Conservation (phyloP, 768 basidiomycete species). For the Suillus luteus region DNA sequence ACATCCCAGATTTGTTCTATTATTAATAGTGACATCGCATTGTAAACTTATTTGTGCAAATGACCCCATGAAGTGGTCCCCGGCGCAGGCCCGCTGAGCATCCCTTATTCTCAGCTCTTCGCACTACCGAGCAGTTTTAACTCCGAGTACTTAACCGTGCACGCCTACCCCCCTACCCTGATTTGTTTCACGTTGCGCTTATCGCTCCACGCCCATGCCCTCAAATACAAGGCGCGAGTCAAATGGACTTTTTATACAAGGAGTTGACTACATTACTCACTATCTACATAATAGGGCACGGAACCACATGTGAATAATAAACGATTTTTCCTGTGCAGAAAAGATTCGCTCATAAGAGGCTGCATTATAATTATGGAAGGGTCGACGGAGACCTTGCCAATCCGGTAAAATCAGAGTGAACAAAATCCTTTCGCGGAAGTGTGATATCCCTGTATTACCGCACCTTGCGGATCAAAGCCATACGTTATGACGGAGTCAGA, state of each 20-base stretch:
- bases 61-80: not conserved
- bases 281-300: conserved; percentile 2
- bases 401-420: not conserved
- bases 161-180: not conserved
- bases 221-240: not conserved
- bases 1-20: not conserved
- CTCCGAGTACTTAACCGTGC: not conserved
- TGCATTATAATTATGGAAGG: conserved; percentile 1
- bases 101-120: not conserved
- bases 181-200: not conserved
- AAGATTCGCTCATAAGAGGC: not conserved
- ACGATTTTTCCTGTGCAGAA: not conserved
- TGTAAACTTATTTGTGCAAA: not conserved
- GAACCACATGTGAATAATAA: not conserved
- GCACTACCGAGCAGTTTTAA: not conserved
- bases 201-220: conserved; percentile 3
- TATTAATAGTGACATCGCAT: not conserved
- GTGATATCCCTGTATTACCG: not conserved
- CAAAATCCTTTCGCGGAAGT: not conserved
- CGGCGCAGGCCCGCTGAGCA: not conserved
- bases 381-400: conserved; percentile 6
- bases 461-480: conserved; percentile 1
- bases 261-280: not conserved
- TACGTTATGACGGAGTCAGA: not conserved
- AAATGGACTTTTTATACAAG: not conserved